Evolutionary conservation across 2,329 filamentous ascomycete species (phyloP), one percentile per base, ranked within the genome.

Genomic region (Bimuria novae-zelandiae): DNA sequence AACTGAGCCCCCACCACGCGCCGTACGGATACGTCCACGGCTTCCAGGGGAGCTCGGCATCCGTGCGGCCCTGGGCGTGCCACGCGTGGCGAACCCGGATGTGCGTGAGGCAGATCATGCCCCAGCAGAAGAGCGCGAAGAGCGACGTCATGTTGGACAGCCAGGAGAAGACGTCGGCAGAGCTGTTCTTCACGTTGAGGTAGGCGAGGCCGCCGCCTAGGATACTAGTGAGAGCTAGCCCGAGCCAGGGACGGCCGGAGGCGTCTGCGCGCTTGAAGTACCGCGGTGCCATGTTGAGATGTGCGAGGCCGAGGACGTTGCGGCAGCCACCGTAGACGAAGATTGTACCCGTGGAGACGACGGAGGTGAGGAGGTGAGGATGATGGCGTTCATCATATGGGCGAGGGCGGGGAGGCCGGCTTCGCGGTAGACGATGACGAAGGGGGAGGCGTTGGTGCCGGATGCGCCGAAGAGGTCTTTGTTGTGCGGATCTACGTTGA

Each of bases 91-190:
- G 80, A 79, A 87, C 86, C 25, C 83, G 82, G 66, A 87, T 86
- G 68, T 87, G 84, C 1, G 82, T 79, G 1, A 83, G 71, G 68
- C 83, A 86, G 65, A 86, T 83, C 55, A 80, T 85, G 42, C 83
- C 87, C 88, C 88, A 92, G 36, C 87, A 86, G 72, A 90, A 88
- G 69, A 92, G 67, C 0, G 77, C 77, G 52, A 76, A 76, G 7
- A 80, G 73, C 0, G 77, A 77, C 0, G 75, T 77, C 14, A 81
- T 64, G 50, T 74, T 79, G 2, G 77, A 78, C 47, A 81, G 74
- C 79, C 79, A 81, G 7, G 64, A 69, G 59, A 80, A 81, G 32
- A 80, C 78, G 3, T 73, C 66, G 0, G 72, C 62, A 2, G 77
- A 75, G 22, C 66, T 74, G 54, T 77, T 65, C 60, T 51, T 70